A percentile compares a stretch with the other conserved stretches of the same genome.
Evolutionary conservation across 2,329 filamentous ascomycete species (phyloP).

Genomic region (Beauveria caledonica): DNA sequence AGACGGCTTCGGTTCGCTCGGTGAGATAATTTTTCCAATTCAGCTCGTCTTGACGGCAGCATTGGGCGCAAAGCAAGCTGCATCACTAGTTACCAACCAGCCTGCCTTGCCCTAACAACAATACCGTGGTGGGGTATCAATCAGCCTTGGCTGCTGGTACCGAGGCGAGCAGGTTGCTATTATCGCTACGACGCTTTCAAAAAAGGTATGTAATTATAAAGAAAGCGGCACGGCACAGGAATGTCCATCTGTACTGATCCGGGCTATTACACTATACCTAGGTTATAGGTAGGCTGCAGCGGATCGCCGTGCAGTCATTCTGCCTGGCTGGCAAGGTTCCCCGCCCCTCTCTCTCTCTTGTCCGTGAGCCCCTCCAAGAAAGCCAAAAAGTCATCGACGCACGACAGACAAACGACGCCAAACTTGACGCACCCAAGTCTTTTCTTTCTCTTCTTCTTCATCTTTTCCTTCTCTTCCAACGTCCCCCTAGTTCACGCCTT

Average conservation of each 20-base stretch:
- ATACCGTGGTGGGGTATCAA: neutral
- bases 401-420: neutral
- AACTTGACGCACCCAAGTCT: neutral
- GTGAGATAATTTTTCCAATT: neutral
- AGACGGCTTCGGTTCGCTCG: neutral
- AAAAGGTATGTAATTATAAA: neutral
- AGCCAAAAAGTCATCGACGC: neutral
- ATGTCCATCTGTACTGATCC: too few relatives aligned
- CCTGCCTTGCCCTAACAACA: neutral
- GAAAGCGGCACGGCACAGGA: too few relatives aligned
- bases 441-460: neutral
- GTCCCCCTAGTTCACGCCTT: neutral
- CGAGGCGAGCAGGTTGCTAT: neutral
- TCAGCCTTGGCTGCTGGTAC: too few relatives aligned
- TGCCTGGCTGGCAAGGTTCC: neutral
- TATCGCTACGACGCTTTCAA: neutral
- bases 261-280: too few relatives aligned
- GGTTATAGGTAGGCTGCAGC: too few relatives aligned
- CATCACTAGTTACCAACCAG: neutral
- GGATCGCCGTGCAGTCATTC: too few relatives aligned
- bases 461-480: neutral
- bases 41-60: neutral
- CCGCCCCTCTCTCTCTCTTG: neutral
- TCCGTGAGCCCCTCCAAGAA: constrained; percentile 2
- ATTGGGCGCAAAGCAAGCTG: neutral